A percentile compares a stretch with the other conserved stretches of the same genome.
phyloP scores from a whole-genome alignment of 1,284 basidiomycete species.

The Wolfiporia cocos region DNA sequence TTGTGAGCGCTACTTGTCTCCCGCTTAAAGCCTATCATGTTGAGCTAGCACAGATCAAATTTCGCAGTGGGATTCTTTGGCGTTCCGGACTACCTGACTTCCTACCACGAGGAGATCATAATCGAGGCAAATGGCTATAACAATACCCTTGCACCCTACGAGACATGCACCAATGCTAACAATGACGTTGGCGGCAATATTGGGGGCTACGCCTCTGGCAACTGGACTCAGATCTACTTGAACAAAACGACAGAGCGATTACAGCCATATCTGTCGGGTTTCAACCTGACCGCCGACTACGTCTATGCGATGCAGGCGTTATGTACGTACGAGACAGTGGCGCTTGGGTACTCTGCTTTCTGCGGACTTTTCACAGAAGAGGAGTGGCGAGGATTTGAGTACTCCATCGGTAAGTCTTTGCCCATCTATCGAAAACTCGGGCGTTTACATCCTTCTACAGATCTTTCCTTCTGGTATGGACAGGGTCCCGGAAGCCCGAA shows the following conservation, averaged over 20 bases:
- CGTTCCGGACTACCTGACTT: conserved; percentile 37
- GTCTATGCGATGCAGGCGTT: conserved; percentile 42
- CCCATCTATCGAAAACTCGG: neutral
- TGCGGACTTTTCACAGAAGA: conserved; percentile 57
- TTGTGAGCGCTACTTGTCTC: conserved; percentile 31
- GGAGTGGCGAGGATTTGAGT: conserved; percentile 63
- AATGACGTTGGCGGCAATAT: conserved; percentile 27
- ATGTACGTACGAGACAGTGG: conserved; percentile 64
- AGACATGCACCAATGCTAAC: conserved; percentile 36
- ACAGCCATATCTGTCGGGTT: conserved; percentile 38
- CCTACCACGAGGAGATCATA: conserved; percentile 45
- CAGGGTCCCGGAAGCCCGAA: conserved; percentile 49
- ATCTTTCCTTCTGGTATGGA: conserved; percentile 45
- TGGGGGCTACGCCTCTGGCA: conserved; percentile 23
- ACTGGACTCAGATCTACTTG: conserved; percentile 53
- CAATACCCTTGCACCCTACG: conserved; percentile 50
- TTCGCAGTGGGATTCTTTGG: conserved; percentile 62
- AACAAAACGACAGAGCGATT: conserved; percentile 43
- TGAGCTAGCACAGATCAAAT: too few species aligned
- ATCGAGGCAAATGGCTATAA: conserved; percentile 49
- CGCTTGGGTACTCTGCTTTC: conserved; percentile 51
- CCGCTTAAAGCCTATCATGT: neutral
- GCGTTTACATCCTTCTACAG: conserved; percentile 27
- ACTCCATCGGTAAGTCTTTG: conserved; percentile 31
- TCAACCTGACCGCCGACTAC: conserved; percentile 41